Evolutionary conservation across 2,329 filamentous ascomycete species (phyloP).

Genomic region (Cladosporium sphaerospermum): DNA sequence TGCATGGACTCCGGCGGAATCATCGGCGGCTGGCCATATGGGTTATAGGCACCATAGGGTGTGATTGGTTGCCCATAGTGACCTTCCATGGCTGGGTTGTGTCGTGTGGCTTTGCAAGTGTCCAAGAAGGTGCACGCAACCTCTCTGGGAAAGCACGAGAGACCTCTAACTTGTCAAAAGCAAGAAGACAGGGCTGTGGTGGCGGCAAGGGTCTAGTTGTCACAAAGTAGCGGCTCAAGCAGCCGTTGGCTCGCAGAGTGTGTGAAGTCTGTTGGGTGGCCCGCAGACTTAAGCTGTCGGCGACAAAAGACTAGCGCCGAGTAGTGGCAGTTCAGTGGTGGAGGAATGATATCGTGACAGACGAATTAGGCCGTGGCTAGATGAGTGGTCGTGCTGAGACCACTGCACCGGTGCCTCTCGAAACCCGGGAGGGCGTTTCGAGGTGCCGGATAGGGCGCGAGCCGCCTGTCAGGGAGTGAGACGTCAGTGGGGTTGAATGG

Average conservation of each 20-base stretch:
- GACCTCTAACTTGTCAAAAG: background rate
- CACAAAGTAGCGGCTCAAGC: conserved; percentile 6
- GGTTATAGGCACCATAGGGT: conserved; percentile 26
- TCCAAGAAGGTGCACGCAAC: no score
- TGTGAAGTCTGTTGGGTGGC: conserved; percentile 5
- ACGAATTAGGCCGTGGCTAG: conserved; percentile 13
- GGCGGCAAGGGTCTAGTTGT: conserved; percentile 10
- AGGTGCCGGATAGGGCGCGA: conserved; percentile 20
- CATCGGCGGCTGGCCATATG: conserved; percentile 24
- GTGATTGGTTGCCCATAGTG: conserved; percentile 25
- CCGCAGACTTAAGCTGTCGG: conserved; percentile 12
- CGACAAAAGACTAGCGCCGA: conserved; percentile 3
- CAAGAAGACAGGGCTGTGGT: conserved; percentile 1
- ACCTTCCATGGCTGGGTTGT: conserved; percentile 21
- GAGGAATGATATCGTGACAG: conserved; percentile 16
- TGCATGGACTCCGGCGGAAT: conserved; percentile 21
- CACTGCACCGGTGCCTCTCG: conserved; percentile 17
- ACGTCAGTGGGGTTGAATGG: conserved; percentile 17
- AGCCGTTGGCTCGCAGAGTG: conserved; percentile 5
- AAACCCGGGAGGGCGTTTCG: conserved; percentile 16
- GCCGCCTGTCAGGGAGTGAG: conserved; percentile 18
- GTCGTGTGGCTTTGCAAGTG: background rate
- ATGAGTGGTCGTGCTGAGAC: conserved; percentile 17
- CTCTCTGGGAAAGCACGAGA: background rate
- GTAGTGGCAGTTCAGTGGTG: conserved; percentile 14